Percentiles rank a stretch among this genome's conserved stretches.
Evolutionary conservation across 371 early-diverging fungal genomes (phyloP).

Genomic region (Apophysomyces elegans): DNA sequence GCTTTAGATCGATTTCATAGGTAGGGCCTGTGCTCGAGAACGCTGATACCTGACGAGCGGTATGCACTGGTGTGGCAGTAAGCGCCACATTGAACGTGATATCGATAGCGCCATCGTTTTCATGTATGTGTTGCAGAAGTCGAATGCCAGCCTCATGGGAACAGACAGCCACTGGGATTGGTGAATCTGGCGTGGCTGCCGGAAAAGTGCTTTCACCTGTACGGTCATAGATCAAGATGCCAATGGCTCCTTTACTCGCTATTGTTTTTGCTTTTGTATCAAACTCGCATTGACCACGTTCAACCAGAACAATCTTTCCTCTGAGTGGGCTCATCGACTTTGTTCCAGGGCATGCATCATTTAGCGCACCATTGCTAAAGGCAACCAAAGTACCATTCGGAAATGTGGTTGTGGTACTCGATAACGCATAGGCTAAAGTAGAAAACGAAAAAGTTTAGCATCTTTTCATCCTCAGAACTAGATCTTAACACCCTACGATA

Average conservation of each 20-base stretch:
- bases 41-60: constrained; percentile 37
- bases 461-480: background rate
- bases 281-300: constrained; percentile 65
- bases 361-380: constrained; percentile 16
- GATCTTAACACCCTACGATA: constrained; percentile 20
- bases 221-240: constrained; percentile 52
- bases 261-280: constrained; percentile 55
- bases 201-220: constrained; percentile 20
- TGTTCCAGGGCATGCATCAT: constrained; percentile 29
- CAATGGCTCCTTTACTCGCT: constrained; percentile 51
- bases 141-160: constrained; percentile 26
- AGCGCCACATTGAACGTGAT: constrained; percentile 14
- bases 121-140: constrained; percentile 7
- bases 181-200: constrained; percentile 11
- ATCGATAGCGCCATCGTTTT: background rate
- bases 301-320: constrained; percentile 54
- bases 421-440: constrained; percentile 32
- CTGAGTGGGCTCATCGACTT: constrained; percentile 23
- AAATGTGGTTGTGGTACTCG: constrained; percentile 25
- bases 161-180: constrained; percentile 45
- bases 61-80: constrained; percentile 17
- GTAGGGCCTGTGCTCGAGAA: constrained; percentile 49
- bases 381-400: constrained; percentile 37
- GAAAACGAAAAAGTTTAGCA: background rate
- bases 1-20: constrained; percentile 34